Conservation (phyloP, 345 rosid species). For the Brassica juncea region DNA sequence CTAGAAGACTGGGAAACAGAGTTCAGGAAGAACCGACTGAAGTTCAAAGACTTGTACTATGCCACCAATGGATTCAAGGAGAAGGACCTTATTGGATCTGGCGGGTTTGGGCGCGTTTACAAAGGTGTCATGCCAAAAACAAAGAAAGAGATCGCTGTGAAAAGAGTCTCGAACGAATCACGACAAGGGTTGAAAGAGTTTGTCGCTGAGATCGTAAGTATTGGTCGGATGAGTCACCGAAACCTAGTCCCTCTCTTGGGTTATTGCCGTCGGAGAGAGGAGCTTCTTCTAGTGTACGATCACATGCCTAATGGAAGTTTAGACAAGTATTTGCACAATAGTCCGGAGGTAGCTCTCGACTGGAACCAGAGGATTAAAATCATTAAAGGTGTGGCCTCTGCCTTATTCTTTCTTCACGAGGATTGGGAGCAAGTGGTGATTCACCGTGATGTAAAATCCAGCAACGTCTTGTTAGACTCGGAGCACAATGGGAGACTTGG, state of each 20-base stretch:
- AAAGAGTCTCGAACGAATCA: conserved; percentile 72
- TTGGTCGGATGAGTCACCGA: conserved; percentile 53
- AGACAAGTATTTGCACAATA: conserved; percentile 51
- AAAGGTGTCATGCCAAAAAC: too few relatives aligned
- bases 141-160: conserved; percentile 56
- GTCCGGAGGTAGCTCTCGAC: conserved; percentile 50
- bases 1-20: conserved; percentile 78
- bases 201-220: conserved; percentile 73
- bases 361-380: conserved; percentile 79
- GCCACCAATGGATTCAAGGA: conserved; percentile 50
- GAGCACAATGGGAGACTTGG: conserved; percentile 65
- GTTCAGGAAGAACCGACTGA: conserved; percentile 68
- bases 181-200: conserved; percentile 85
- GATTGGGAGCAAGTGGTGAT: too few relatives aligned
- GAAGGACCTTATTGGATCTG: too few relatives aligned
- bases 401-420: too few relatives aligned
- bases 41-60: conserved; percentile 62
- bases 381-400: conserved; percentile 45
- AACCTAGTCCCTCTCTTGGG: too few relatives aligned
- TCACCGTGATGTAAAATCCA: conserved; percentile 64
- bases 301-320: too few relatives aligned
- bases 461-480: conserved; percentile 72
- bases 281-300: too few relatives aligned
- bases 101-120: too few relatives aligned
- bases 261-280: too few relatives aligned